A percentile compares a stretch with the other conserved stretches of the same genome.
These are phyloP conservation scores for Yamadazyma conglobata DNA, from an alignment of 1,139 yeast species.

Conservation along the genomic window DNA sequence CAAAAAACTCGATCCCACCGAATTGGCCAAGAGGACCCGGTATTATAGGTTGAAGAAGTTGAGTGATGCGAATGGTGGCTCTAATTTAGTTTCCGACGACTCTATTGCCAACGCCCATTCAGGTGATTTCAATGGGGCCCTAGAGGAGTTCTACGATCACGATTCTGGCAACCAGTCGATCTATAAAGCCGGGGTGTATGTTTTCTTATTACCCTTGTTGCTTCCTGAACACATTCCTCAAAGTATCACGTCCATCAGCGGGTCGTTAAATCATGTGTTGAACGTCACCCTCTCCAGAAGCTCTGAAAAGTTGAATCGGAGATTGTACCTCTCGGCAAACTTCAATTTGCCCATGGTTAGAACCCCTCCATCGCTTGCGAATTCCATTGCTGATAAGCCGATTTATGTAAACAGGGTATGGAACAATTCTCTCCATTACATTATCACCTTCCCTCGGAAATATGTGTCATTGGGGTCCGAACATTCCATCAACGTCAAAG, in stretches of 20 bases:
- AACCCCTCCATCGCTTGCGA: constrained; percentile 77
- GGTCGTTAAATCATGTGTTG: constrained; percentile 38
- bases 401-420: constrained; percentile 78
- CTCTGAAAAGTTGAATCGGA: constrained; percentile 37
- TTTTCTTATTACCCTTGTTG: constrained; percentile 68
- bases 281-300: constrained; percentile 28
- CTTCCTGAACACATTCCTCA: constrained; percentile 75
- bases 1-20: constrained; percentile 29
- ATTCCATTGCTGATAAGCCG: constrained; percentile 74
- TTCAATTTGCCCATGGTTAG: constrained; percentile 58
- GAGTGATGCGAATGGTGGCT: constrained; percentile 7
- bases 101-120: constrained; percentile 3
- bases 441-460: constrained; percentile 72
- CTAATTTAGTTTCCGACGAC: constrained; percentile 4
- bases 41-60: constrained; percentile 28
- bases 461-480: constrained; percentile 70
- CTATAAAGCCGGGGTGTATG: constrained; percentile 72
- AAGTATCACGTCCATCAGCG: constrained; percentile 56
- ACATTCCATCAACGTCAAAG: constrained; percentile 57
- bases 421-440: constrained; percentile 77
- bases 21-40: constrained; percentile 36
- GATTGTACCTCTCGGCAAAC: constrained; percentile 24
- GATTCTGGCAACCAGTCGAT: constrained; percentile 11
- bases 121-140: constrained; percentile 4
- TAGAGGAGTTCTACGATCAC: constrained; percentile 4